Percentiles rank a stretch among this genome's conserved stretches.
phyloP scores from a whole-genome alignment of 2,329 filamentous ascomycete genomes.

The Calonectria pauciramosa region DNA sequence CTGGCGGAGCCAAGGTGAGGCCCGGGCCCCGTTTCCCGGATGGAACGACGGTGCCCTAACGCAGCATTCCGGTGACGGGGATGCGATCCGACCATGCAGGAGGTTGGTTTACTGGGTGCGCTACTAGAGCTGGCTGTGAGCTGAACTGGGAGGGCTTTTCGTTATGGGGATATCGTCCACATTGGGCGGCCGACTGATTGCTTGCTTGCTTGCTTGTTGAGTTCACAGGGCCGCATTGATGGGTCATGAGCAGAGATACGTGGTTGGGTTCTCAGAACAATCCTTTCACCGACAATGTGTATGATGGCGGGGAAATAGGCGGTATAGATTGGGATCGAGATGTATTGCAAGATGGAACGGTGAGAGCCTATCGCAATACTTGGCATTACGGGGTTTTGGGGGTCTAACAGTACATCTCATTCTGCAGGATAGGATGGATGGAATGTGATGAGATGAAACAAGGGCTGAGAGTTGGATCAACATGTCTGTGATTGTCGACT shows the following conservation, averaged over 20 bases:
- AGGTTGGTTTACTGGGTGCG: not conserved
- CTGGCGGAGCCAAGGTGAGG: slow-evolving; percentile 5
- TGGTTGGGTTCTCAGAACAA: not conserved
- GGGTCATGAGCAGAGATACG: not conserved
- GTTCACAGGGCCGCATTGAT: not conserved
- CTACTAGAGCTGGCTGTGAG: not conserved
- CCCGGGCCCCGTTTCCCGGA: slow-evolving; percentile 18
- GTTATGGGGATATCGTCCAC: not conserved
- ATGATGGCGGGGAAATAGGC: not conserved
- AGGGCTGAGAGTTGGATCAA: not conserved
- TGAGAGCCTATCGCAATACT: not conserved
- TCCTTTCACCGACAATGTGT: not conserved
- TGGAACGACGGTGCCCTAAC: slow-evolving; percentile 10
- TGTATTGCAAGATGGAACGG: not conserved
- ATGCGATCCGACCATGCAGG: slow-evolving; percentile 22
- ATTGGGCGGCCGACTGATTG: slow-evolving; percentile 12
- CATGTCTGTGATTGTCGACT: not conserved
- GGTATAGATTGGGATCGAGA: slow-evolving; percentile 4
- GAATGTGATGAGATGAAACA: slow-evolving; percentile 10
- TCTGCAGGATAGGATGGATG: not conserved
- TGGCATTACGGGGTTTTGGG: not conserved
- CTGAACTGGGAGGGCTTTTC: not conserved
- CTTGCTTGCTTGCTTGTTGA: not conserved
- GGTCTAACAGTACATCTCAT: not conserved
- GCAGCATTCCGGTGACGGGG: slow-evolving; percentile 27